These are phyloP conservation scores for Biancaea sappan DNA, from an alignment of 306 rosid genomes.

Conservation along the genomic window DNA sequence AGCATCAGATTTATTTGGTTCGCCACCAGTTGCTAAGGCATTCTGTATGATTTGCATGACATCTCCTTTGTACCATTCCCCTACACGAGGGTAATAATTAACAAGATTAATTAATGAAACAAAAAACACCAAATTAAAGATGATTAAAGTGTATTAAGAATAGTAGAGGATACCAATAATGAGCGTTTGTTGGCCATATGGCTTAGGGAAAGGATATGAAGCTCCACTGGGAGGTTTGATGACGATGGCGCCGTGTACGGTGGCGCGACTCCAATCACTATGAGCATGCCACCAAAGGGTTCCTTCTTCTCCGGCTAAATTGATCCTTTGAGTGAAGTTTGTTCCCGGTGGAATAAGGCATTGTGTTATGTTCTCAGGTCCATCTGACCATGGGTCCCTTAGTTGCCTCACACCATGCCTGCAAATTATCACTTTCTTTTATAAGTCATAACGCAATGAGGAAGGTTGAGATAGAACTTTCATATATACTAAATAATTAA, in stretches of 20 bases:
- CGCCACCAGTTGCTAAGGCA: constrained; percentile 18
- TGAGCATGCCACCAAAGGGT: constrained; percentile 7
- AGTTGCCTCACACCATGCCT: constrained; percentile 46
- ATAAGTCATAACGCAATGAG: too few relatives aligned
- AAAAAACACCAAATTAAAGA: constrained; percentile 35
- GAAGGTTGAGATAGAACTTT: too few relatives aligned
- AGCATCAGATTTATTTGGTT: constrained; percentile 30
- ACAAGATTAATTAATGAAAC: neutral
- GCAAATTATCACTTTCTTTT: neutral
- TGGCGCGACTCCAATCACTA: constrained; percentile 52
- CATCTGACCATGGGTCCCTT: constrained; percentile 45
- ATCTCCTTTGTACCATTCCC: constrained; percentile 30
- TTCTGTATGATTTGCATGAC: constrained; percentile 15
- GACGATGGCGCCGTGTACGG: constrained; percentile 48
- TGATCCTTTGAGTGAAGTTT: constrained; percentile 33
- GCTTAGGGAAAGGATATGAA: constrained; percentile 39
- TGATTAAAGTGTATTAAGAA: too few relatives aligned
- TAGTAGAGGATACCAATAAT: constrained; percentile 36
- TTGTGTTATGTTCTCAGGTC: neutral
- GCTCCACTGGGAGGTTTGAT: constrained; percentile 35
- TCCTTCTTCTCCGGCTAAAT: constrained; percentile 42
- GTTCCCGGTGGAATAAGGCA: constrained; percentile 47
- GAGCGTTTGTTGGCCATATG: constrained; percentile 37
- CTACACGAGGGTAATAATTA: neutral
- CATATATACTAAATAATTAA: too few relatives aligned